Evolutionary conservation across 805 yeast genomes (phyloP).

Genomic region (Ogataea naganishii): DNA sequence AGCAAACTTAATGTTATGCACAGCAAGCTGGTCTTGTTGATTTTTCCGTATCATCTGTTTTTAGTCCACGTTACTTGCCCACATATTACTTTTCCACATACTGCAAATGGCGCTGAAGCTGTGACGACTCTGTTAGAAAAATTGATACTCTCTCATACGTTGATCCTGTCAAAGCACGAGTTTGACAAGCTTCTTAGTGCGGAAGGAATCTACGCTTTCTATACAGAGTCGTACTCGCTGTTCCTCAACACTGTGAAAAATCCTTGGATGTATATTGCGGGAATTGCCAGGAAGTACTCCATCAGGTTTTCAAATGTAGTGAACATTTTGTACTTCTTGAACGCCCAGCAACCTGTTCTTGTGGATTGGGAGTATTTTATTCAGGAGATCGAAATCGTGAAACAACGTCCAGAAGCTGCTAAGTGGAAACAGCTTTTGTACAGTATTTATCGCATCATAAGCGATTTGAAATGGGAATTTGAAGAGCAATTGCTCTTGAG

Average conservation of each 20-base stretch:
- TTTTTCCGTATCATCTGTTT: conserved; percentile 15
- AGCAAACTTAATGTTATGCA: background rate
- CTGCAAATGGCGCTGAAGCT: conserved; percentile 3
- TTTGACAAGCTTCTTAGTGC: conserved; percentile 8
- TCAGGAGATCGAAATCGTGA: conserved; percentile 11
- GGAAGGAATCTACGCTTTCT: conserved; percentile 4
- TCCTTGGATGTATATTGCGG: conserved; percentile 18
- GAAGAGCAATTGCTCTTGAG: conserved; percentile 22
- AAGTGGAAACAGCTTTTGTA: conserved; percentile 11
- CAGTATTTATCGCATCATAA: conserved; percentile 12
- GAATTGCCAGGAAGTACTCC: conserved; percentile 4
- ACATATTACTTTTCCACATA: conserved; percentile 5
- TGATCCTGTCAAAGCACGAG: conserved; percentile 10
- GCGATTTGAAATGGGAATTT: conserved; percentile 19
- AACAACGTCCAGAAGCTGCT: background rate
- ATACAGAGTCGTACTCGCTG: conserved; percentile 15
- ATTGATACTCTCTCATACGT: conserved; percentile 9
- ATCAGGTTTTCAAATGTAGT: conserved; percentile 13
- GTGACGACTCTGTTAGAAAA: conserved; percentile 4
- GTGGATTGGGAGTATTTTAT: conserved; percentile 24
- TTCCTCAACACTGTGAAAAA: conserved; percentile 12
- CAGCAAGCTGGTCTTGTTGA: conserved; percentile 7
- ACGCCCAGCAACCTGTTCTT: conserved; percentile 13
- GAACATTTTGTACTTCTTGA: conserved; percentile 16
- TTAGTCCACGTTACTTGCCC: conserved; percentile 11